Percentiles rank a stretch among this genome's conserved stretches.
Conservation (phyloP, 495 filamentous ascomycete genomes). For the Talaromyces wortmannii region DNA sequence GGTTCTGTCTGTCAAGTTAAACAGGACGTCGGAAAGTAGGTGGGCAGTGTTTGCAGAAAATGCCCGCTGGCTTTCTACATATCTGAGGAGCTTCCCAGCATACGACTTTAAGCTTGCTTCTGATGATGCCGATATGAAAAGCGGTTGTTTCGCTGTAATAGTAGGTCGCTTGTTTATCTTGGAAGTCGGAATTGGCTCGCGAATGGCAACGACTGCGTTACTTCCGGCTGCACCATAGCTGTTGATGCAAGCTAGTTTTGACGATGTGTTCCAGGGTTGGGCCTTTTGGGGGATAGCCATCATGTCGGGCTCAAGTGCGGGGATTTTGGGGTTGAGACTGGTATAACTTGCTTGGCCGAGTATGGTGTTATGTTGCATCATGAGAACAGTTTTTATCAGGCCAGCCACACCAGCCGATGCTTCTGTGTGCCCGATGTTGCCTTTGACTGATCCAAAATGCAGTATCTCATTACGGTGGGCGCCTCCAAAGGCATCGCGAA, state of each 20-base stretch:
- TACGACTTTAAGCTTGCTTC: constrained; percentile 8
- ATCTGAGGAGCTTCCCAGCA: constrained; percentile 5
- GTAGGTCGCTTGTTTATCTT: constrained; percentile 19
- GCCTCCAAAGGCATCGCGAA: constrained; percentile 28
- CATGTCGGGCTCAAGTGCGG: constrained; percentile 16
- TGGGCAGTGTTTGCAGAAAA: constrained; percentile 11
- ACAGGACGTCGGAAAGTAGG: constrained; percentile 13
- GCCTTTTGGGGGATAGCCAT: constrained; percentile 26
- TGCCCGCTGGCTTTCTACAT: not conserved
- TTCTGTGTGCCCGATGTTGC: constrained; percentile 36
- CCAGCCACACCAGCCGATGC: constrained; percentile 46
- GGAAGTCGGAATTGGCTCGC: constrained; percentile 13
- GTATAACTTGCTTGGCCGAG: constrained; percentile 25
- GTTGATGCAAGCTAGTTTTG: constrained; percentile 32
- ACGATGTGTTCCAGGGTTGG: constrained; percentile 21
- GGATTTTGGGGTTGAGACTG: constrained; percentile 11
- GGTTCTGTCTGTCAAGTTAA: constrained; percentile 10
- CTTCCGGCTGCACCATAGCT: constrained; percentile 41
- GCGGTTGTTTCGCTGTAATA: constrained; percentile 8
- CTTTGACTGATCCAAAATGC: constrained; percentile 35
- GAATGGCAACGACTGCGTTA: constrained; percentile 29
- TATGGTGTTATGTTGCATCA: constrained; percentile 34
- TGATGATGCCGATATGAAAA: constrained; percentile 13
- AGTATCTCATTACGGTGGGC: constrained; percentile 9
- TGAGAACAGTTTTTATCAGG: constrained; percentile 41